Base-by-base conservation (phyloP, 2,329 filamentous ascomycete species). In the Westerdykella ornata region DNA sequence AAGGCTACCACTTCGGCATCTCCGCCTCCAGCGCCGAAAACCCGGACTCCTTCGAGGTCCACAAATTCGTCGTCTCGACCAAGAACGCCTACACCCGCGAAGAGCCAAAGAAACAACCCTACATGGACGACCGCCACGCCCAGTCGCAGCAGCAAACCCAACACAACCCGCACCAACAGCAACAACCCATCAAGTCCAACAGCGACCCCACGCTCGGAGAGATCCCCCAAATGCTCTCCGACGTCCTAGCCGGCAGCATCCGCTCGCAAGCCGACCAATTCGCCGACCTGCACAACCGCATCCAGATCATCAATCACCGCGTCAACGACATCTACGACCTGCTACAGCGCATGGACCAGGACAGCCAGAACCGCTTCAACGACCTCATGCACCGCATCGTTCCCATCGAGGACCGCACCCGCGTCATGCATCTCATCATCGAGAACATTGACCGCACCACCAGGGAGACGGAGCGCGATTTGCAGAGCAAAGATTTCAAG, bases 31-130 rank as follows among this genome's bases (percentile, higher is more conserved):
- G 87, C 3, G 85, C 87, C 20, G 90, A 97, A 52, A 89, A 81
- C 56, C 88, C 92, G 1, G 92, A 98, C 68, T 94, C 88, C 4
- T 94, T 96, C 58, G 92, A 98, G 68, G 67, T 95, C 51, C 92
- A 89, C 73, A 94, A 90, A 63, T 77, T 97, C 60, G 75, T 85
- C 28, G 78, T 92, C 38, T 79, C 82, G 59, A 81, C 55, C 46
- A 68, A 62, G n/a, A 64, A 63, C 44, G 48, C 62, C 1, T 42
- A 60, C 48, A 58, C 60, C 9, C 53, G 57, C 36, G 58, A 65
- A 44, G 56, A 69, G 54, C 55, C 22, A 4, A 48, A 14, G 13
- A 19, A 26, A 8, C 14, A 36, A 12, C n/a, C 16, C 13, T 36
- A 36, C 34, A 17, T 14, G 3, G 13, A 33, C n/a, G 9, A 33